phyloP scores from a whole-genome alignment of 768 basidiomycete species.

The Suillus subluteus region DNA sequence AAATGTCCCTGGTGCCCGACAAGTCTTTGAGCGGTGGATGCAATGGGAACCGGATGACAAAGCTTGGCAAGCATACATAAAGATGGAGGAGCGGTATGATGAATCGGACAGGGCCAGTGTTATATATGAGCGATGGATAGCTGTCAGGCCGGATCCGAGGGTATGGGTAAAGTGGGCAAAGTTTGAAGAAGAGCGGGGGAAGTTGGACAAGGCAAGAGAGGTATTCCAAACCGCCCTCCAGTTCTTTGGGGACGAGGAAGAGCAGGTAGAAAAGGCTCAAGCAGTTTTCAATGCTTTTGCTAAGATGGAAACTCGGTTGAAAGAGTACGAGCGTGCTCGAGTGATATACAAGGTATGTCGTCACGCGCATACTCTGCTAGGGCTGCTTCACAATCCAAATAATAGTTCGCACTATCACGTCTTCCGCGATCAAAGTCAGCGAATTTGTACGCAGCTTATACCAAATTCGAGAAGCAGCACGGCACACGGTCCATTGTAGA shows the following conservation, averaged over 20 bases:
- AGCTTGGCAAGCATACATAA: conserved; percentile 99
- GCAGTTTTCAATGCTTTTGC: conserved; percentile 92
- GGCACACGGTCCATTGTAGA: conserved; percentile 88
- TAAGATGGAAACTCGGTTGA: conserved; percentile 94
- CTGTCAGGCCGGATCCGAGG: conserved; percentile 74
- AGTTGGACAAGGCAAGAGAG: conserved; percentile 74
- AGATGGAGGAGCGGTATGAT: conserved; percentile 91
- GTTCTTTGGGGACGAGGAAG: conserved; percentile 87
- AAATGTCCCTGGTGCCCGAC: conserved; percentile 94
- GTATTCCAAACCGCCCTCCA: conserved; percentile 91
- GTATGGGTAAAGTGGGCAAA: conserved; percentile 87
- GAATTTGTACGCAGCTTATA: conserved; percentile 87
- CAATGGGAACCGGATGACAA: conserved; percentile 99
- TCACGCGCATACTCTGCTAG: background rate
- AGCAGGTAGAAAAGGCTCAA: conserved; percentile 87
- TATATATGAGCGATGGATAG: conserved; percentile 92
- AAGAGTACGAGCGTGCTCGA: conserved; percentile 95
- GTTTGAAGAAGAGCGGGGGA: conserved; percentile 78
- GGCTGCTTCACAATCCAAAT: conserved; percentile 8
- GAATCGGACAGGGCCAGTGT: conserved; percentile 91
- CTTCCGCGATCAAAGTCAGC: conserved; percentile 92
- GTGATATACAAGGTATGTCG: conserved; percentile 93
- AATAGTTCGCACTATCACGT: conserved; percentile 90
- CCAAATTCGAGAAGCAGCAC: conserved; percentile 98
- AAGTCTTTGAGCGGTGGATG: conserved; percentile 99